Percentiles rank a stretch among this genome's conserved stretches.
Evolutionary conservation across 2,329 filamentous ascomycete species (phyloP).

Genomic region (Blastomyces percursus): DNA sequence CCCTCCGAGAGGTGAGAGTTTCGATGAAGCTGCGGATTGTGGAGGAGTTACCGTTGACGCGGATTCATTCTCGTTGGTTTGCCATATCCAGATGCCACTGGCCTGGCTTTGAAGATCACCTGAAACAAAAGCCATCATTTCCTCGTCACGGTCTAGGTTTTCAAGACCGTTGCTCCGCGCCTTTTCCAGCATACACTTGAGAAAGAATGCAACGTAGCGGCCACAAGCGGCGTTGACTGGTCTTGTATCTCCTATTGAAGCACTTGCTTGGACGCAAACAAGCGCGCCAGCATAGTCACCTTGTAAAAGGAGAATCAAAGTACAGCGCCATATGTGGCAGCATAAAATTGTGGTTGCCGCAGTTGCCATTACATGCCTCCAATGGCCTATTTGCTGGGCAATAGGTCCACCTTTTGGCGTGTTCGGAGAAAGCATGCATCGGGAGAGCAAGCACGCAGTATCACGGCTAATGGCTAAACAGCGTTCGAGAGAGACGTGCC

Average conservation of each 20-base stretch:
- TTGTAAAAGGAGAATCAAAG: constrained; percentile 65
- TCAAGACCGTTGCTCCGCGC: constrained; percentile 34
- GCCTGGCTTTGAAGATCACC: constrained; percentile 74
- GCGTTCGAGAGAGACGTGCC: constrained; percentile 61
- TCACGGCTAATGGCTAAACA: constrained; percentile 67
- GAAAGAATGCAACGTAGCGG: constrained; percentile 70
- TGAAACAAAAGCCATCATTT: constrained; percentile 75
- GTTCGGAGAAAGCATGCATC: constrained; percentile 44
- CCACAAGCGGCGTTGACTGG: constrained; percentile 69
- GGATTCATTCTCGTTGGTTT: constrained; percentile 41
- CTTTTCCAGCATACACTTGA: constrained; percentile 53
- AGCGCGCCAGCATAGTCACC: constrained; percentile 62
- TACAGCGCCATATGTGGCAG: constrained; percentile 76
- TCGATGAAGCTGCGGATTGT: constrained; percentile 7
- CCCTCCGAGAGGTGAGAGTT: constrained; percentile 6
- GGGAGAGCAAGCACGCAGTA: constrained; percentile 63
- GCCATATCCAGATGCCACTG: constrained; percentile 76
- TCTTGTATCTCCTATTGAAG: constrained; percentile 58
- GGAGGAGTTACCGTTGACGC: constrained; percentile 13
- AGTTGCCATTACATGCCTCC: constrained; percentile 50
- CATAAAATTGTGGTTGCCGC: constrained; percentile 65
- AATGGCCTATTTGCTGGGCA: constrained; percentile 31
- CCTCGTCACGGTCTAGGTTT: constrained; percentile 59
- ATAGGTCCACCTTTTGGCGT: constrained; percentile 17
- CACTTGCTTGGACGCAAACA: constrained; percentile 60